These are phyloP conservation scores for Candida sakaeoensis DNA, from an alignment of 805 yeast species.

Conservation along the genomic window DNA sequence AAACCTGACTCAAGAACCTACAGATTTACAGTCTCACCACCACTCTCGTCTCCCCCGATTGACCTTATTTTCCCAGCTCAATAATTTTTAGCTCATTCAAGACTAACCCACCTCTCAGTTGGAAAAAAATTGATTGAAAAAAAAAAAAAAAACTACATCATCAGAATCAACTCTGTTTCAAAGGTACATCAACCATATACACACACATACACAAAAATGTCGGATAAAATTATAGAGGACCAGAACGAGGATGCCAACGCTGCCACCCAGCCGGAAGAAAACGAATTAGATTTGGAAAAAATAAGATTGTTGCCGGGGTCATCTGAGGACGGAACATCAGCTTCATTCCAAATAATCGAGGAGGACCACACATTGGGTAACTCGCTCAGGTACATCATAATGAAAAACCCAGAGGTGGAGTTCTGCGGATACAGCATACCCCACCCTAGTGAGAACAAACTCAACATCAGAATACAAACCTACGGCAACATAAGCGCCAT, in stretches of 20 bases:
- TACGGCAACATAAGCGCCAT: slow-evolving; percentile 82
- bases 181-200: slow-evolving; percentile 1
- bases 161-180: no score
- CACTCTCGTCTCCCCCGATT: no score
- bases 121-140: no score
- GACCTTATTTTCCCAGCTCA: no score
- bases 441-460: slow-evolving; percentile 89
- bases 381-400: slow-evolving; percentile 86
- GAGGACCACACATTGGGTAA: slow-evolving; percentile 98
- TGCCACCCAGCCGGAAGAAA: slow-evolving; percentile 1
- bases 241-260: background rate
- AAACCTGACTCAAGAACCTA: no score
- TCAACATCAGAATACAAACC: slow-evolving; percentile 92
- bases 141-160: background rate
- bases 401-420: slow-evolving; percentile 97
- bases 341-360: slow-evolving; percentile 86
- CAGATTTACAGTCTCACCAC: no score
- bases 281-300: slow-evolving; percentile 50
- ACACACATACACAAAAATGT: slow-evolving; percentile 1
- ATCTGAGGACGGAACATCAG: slow-evolving; percentile 90
- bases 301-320: slow-evolving; percentile 77
- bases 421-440: slow-evolving; percentile 98
- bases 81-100: no score
- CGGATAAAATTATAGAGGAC: slow-evolving; percentile 4
- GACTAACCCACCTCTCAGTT: no score